A percentile compares a stretch with the other conserved stretches of the same genome.
Evolutionary conservation across 495 filamentous ascomycete genomes (phyloP).

Genomic region (Beverwykella pulmonaria): DNA sequence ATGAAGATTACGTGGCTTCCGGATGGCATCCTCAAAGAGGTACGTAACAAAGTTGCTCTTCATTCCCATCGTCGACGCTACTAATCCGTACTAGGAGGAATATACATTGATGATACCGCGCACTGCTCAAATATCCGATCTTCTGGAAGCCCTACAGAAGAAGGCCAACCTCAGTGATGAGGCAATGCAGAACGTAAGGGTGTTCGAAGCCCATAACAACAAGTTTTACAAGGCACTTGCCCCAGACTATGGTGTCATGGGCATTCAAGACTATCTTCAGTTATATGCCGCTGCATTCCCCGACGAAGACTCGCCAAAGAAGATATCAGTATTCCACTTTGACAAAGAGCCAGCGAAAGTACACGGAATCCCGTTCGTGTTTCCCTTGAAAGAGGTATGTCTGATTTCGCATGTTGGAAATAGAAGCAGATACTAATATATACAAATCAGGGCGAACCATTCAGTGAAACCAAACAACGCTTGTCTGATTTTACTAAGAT

Average conservation of each 20-base stretch:
- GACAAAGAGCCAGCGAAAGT: constrained; percentile 79
- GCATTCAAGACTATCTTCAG: constrained; percentile 81
- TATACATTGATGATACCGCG: constrained; percentile 83
- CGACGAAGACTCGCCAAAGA: constrained; percentile 46
- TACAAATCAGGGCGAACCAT: constrained; percentile 73
- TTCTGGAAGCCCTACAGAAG: constrained; percentile 71
- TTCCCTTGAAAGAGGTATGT: constrained; percentile 79
- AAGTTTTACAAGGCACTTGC: constrained; percentile 78
- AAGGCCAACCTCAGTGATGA: constrained; percentile 80
- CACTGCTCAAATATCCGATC: constrained; percentile 73
- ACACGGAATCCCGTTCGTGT: constrained; percentile 87
- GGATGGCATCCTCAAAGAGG: constrained; percentile 90
- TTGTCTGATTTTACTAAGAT: constrained; percentile 87
- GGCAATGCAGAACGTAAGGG: constrained; percentile 63
- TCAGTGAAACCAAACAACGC: constrained; percentile 87
- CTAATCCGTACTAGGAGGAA: constrained; percentile 58
- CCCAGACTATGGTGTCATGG: constrained; percentile 64
- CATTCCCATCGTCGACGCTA: too few relatives aligned
- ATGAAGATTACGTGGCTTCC: constrained; percentile 81
- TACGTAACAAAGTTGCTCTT: constrained; percentile 46
- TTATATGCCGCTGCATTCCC: constrained; percentile 80
- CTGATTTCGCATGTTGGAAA: neutral
- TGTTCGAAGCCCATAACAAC: constrained; percentile 77
- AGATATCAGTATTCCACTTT: constrained; percentile 81
- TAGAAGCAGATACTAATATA: neutral